Evolutionary conservation across 139 green algal genomes (phyloP).

Genomic region (Asterochloris sp.): DNA sequence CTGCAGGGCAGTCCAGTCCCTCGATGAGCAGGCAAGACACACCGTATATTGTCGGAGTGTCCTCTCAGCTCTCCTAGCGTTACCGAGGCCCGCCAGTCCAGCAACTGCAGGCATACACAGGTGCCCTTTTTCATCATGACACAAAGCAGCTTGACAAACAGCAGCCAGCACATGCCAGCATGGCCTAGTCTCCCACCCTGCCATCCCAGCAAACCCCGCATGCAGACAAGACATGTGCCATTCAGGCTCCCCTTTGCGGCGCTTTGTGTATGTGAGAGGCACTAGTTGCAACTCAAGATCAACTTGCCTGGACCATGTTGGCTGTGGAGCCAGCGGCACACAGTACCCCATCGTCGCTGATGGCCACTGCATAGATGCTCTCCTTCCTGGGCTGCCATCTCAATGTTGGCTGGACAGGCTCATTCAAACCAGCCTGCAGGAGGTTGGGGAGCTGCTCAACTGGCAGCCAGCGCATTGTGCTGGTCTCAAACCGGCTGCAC

Average conservation of each 20-base stretch:
- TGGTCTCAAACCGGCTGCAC: background rate
- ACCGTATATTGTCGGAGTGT: background rate
- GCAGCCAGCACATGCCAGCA: background rate
- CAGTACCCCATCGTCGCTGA: constrained; percentile 54
- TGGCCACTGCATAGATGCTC: constrained; percentile 78
- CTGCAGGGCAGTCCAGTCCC: background rate
- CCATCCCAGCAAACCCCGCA: background rate
- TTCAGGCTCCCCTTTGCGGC: no score
- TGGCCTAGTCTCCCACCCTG: background rate
- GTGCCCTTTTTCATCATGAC: background rate
- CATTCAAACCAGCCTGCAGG: background rate
- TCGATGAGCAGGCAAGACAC: background rate
- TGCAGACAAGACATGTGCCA: background rate
- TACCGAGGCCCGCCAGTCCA: no score
- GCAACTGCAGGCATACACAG: background rate
- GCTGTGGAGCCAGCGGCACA: constrained; percentile 70
- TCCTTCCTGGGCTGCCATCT: constrained; percentile 29
- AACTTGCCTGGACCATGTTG: constrained; percentile 69
- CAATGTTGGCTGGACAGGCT: background rate
- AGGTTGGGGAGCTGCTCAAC: background rate
- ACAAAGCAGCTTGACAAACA: background rate
- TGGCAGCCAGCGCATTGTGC: background rate
- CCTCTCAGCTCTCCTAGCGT: background rate
- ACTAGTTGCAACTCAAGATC: constrained; percentile 21
- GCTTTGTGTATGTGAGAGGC: background rate